A percentile compares a stretch with the other conserved stretches of the same genome.
phyloP scores from a whole-genome alignment of 2,329 filamentous ascomycete genomes.

The Aureobasidium mangrovei region DNA sequence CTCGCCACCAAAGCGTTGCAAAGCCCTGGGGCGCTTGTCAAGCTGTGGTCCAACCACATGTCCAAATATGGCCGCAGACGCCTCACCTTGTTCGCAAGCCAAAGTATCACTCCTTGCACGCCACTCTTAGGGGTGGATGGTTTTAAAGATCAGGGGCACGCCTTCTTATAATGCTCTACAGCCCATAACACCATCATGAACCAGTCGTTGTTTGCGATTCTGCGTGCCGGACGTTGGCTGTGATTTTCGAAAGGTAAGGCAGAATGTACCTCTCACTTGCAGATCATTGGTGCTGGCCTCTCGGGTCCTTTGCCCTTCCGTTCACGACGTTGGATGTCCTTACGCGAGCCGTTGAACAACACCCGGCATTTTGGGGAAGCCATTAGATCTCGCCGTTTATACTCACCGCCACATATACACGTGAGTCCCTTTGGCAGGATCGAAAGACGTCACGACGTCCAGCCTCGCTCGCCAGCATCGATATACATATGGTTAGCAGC shows the following conservation, averaged over 20 bases:
- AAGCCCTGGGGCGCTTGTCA: not conserved
- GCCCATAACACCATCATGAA: not conserved
- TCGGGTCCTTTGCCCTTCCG: slow-evolving; percentile 6
- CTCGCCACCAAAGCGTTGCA: not conserved
- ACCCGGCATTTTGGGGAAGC: not conserved
- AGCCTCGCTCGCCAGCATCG: not conserved
- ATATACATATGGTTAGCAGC: not conserved
- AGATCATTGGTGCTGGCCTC: not conserved
- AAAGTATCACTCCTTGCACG: not conserved
- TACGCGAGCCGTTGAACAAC: slow-evolving; percentile 1
- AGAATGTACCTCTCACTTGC: not conserved
- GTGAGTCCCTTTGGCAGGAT: not conserved
- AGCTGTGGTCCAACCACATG: not conserved
- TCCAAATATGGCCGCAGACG: not conserved
- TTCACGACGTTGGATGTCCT: not conserved
- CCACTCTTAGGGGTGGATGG: not conserved
- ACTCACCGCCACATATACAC: slow-evolving; percentile 8
- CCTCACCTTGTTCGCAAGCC: slow-evolving; percentile 7
- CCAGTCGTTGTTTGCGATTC: not conserved
- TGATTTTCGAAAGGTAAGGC: not conserved
- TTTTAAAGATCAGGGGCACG: not conserved
- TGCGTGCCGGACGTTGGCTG: not conserved
- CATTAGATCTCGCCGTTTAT: not conserved
- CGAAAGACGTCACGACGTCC: not conserved
- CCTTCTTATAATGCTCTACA: not conserved